Evolutionary conservation across 768 basidiomycete genomes (phyloP), one percentile per base, ranked within the genome.

Genomic region (Auricularia heimuer): DNA sequence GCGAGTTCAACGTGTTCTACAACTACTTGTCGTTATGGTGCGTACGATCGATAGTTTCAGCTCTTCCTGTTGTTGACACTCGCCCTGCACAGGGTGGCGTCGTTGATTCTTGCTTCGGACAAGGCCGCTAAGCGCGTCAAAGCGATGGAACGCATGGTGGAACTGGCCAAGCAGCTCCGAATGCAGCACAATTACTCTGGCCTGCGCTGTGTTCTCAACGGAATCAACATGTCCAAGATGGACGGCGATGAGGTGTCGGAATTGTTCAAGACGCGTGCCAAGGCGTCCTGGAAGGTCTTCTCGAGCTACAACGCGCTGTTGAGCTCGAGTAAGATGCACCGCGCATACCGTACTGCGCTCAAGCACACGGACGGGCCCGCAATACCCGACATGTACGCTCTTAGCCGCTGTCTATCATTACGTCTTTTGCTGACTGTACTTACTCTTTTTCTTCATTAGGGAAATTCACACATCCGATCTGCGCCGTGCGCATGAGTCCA

Each of bases 401-500:
- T 16, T n/a, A 7, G 1, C 45, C 16, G 21, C 39, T 4, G 36
- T 64, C 63, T 29, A 37, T 11, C 54, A 18, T 56, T 29, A 29
- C 29, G 29, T 29, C 29, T 29, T 29, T 29, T 29, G 29, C 29
- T 29, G 29, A 29, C 29, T 29, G 29, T 29, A 29, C 29, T 29
- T 29, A 29, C 29, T 29, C 29, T 29, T 29, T 29, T 29, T 29
- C 29, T 29, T 29, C 29, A 29, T 29, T 29, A 94, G 92, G 74
- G 94, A 97, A 73, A 89, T 95, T 10, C 92, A 94, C 66, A 85
- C 94, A 70, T 89, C 92, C 47, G 94, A 96, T 72, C 80, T 98
- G 61, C 88, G 94, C 58, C 87, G 86, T 67, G 84, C 93, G 7
- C 88, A 97, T 68, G 91, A 92, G 75, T 89, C 86, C 65, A 94